Evolutionary conservation across 345 rosid species (phyloP).

Genomic region (Rhodomyrtus tomentosa): DNA sequence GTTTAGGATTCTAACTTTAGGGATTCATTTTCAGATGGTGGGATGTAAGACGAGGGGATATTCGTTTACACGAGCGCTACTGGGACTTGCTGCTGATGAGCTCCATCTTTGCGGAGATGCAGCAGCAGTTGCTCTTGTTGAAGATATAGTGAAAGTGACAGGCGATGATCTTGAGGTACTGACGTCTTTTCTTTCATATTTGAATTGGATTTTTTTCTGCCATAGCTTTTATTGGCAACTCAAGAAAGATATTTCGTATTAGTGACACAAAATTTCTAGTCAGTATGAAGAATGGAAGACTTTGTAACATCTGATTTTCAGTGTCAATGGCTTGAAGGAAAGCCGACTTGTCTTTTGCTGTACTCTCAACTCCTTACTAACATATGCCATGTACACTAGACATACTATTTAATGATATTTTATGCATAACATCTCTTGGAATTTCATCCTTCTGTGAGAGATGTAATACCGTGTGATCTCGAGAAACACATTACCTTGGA

Average conservation of each 20-base stretch:
- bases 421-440: background rate
- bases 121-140: slow-evolving; percentile 73
- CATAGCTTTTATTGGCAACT: background rate
- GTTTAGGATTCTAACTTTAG: background rate
- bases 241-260: background rate
- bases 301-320: background rate
- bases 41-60: slow-evolving; percentile 75
- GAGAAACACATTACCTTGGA: background rate
- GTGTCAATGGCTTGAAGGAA: background rate
- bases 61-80: slow-evolving; percentile 85
- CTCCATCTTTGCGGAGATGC: slow-evolving; percentile 95
- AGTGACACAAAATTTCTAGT: background rate
- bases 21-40: slow-evolving; percentile 46
- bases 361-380: background rate
- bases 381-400: background rate
- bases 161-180: slow-evolving; percentile 70
- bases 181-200: background rate
- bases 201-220: background rate
- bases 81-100: slow-evolving; percentile 79
- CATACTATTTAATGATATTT: background rate
- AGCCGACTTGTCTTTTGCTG: background rate
- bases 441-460: background rate
- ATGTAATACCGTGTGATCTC: background rate
- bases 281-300: background rate
- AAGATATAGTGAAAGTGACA: slow-evolving; percentile 67